phyloP scores from a whole-genome alignment of 495 filamentous ascomycete genomes.

The Aspergillus wentii region DNA sequence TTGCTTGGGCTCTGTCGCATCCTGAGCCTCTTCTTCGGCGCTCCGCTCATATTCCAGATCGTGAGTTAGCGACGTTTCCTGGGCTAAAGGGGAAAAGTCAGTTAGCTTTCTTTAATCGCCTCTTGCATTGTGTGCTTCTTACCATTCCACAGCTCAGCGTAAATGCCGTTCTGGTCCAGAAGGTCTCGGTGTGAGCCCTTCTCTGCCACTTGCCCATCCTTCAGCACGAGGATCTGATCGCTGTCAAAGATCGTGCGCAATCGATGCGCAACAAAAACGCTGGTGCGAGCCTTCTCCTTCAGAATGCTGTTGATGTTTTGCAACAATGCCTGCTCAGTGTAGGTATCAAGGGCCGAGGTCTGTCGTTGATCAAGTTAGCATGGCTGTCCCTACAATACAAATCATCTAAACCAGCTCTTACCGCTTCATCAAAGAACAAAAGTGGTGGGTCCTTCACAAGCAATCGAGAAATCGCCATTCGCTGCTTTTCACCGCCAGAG shows the following conservation, averaged over 20 bases:
- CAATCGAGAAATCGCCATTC: conserved; percentile 79
- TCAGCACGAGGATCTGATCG: conserved; percentile 88
- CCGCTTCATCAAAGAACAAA: conserved; percentile 95
- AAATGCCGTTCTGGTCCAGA: conserved; percentile 74
- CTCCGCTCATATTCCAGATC: conserved; percentile 25
- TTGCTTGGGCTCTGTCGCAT: conserved; percentile 10
- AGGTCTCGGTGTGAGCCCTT: conserved; percentile 80
- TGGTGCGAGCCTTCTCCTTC: conserved; percentile 82
- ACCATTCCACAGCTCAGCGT: conserved; percentile 89
- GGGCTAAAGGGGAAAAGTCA: conserved; percentile 25
- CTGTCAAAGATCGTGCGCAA: conserved; percentile 92
- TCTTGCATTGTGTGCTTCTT: too few species aligned
- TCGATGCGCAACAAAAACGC: conserved; percentile 89
- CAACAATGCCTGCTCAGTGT: conserved; percentile 89
- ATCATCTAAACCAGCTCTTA: conserved; percentile 27
- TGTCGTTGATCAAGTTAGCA: conserved; percentile 19
- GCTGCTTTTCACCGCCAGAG: conserved; percentile 92
- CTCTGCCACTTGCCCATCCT: conserved; percentile 78
- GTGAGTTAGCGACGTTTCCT: conserved; percentile 39
- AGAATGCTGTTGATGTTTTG: conserved; percentile 92
- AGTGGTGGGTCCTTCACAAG: conserved; percentile 89
- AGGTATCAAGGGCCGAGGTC: conserved; percentile 91
- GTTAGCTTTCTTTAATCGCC: conserved; percentile 7
- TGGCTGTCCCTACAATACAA: neutral
- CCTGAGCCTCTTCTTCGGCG: conserved; percentile 14